Evolutionary conservation across 257 asterid species (phyloP).

Genomic region (Solanum habrochaites): DNA sequence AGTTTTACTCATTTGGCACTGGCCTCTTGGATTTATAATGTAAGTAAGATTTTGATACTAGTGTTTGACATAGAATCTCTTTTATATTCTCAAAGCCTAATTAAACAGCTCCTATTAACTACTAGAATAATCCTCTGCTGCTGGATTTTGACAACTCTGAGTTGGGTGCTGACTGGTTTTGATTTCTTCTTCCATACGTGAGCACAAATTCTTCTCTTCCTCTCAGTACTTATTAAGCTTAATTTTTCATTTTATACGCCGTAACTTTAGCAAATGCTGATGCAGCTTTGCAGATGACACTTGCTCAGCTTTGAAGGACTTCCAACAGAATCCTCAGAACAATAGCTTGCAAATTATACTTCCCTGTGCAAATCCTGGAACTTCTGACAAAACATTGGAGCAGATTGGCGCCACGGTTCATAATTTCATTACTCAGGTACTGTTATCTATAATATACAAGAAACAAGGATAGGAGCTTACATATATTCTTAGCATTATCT

Average conservation of each 20-base stretch:
- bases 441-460: background rate
- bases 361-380: constrained; percentile 27
- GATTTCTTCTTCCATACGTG: constrained; percentile 40
- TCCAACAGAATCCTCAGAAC: constrained; percentile 23
- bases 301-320: constrained; percentile 31
- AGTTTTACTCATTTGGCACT: constrained; percentile 36
- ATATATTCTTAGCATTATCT: background rate
- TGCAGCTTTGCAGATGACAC: constrained; percentile 41
- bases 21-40: constrained; percentile 39
- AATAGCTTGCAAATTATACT: constrained; percentile 25
- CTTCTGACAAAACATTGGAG: constrained; percentile 8
- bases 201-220: constrained; percentile 3
- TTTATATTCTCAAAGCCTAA: background rate
- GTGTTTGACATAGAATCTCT: background rate
- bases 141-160: constrained; percentile 40
- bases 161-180: constrained; percentile 42
- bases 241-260: background rate
- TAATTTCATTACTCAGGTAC: constrained; percentile 34
- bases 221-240: background rate
- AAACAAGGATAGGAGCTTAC: background rate
- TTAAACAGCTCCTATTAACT: background rate
- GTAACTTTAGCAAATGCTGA: background rate
- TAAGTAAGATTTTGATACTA: constrained; percentile 12
- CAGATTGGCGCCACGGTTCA: constrained; percentile 35
- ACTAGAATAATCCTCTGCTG: constrained; percentile 35